Evolutionary conservation across 257 asterid genomes (phyloP).

Genomic region (Dorcoceras hygrometricum): DNA sequence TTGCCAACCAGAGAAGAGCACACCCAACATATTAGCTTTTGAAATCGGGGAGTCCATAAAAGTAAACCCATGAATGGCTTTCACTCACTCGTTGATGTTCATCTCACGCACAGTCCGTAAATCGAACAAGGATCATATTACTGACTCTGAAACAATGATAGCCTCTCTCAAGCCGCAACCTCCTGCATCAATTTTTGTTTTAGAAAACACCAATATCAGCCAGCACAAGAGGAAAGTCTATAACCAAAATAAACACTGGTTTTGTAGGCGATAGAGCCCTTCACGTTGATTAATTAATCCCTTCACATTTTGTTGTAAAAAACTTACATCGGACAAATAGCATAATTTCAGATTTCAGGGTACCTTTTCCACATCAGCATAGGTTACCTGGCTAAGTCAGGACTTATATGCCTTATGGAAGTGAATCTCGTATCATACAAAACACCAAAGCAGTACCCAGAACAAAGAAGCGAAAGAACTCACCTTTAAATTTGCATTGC

Average conservation of each 20-base stretch:
- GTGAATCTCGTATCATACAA: neutral
- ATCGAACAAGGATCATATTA: neutral
- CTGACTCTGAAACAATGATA: neutral
- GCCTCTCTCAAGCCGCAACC: neutral
- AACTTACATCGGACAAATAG: neutral
- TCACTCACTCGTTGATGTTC: neutral
- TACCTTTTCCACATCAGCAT: neutral
- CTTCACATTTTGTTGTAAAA: neutral
- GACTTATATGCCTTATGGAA: neutral
- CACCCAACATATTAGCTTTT: neutral
- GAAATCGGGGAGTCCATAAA: neutral
- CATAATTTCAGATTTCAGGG: neutral
- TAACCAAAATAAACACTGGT: neutral
- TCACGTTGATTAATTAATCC: neutral
- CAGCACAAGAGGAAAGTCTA: neutral
- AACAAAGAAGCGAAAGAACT: conserved; percentile 19
- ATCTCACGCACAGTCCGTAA: neutral
- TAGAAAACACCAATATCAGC: neutral
- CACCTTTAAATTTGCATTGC: conserved; percentile 26
- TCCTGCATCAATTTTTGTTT: neutral
- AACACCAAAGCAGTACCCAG: conserved; percentile 9
- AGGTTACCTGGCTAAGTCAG: neutral
- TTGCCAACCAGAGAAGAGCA: neutral
- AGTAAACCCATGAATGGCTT: neutral
- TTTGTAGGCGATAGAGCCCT: neutral